Base-by-base conservation (phyloP, 202 grass and related monocot genomes). In the Zoysia matrella region DNA sequence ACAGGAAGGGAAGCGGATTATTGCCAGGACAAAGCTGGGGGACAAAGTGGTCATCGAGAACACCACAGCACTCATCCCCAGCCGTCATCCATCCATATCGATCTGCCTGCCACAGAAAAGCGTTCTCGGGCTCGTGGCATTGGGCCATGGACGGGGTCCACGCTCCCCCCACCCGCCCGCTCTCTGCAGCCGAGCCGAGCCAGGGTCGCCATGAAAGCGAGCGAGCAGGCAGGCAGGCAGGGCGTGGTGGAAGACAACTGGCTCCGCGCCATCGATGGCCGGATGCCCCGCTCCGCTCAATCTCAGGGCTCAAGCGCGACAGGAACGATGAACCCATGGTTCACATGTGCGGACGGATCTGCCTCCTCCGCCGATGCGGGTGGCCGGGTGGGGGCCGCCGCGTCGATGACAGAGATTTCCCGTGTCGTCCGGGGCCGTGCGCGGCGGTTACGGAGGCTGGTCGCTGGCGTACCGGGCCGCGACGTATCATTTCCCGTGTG, bases 191-290 rank as follows among this genome's bases (percentile, higher is more conserved):
- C 12, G 2, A 11, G 30, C n/a, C n/a, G n/a, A n/a, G n/a, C n/a
- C n/a, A n/a, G n/a, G n/a, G n/a, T 44, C 42, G 15, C 7, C 43
- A 51, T 10, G 49, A 51, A 51, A 51, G 49, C 22, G 11, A 39
- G 30, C 8, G 61, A 36, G 30, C 61, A 36, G 3, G 42, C 42
- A 2, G 8, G 75, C 61, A 46, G 76, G 50, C 75, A 67, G 48
- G 7, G 1, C 51, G 11, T 15, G 11, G 65, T 79, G 77, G 65
- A 39, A 80, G 53, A 58, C 77, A 69, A 70, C 65, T 69, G 65
- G 65, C 52, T 47, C 64, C 8, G 15, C 42, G 54, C 16, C 47
- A 30, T 61, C 14, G 53, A 47, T 60, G 56, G 47, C 1, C 47
- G 6, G 47, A 49, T 49, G 47, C 47, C 47, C 47, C 47, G 47